phyloP scores from a whole-genome alignment of 1,284 basidiomycete species.

The Porogramme epimiltina region DNA sequence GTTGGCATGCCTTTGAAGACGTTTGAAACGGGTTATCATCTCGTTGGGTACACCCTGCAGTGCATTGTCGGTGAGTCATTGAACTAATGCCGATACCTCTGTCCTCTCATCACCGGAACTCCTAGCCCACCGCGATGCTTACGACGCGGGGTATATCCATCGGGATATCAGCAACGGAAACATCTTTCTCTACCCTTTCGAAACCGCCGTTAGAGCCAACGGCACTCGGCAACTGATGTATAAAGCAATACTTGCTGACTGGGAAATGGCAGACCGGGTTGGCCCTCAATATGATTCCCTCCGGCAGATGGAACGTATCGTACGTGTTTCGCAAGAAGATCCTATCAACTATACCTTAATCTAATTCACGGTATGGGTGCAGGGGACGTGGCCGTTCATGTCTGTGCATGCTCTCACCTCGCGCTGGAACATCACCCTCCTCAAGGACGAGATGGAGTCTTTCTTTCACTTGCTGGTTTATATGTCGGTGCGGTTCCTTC shows the following conservation, averaged over 20 bases:
- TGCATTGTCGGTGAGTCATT: background rate
- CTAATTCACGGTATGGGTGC: slow-evolving; percentile 5
- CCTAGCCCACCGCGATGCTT: slow-evolving; percentile 10
- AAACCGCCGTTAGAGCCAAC: background rate
- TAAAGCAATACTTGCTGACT: slow-evolving; percentile 8
- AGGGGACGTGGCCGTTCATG: slow-evolving; percentile 22
- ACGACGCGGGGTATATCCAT: slow-evolving; percentile 5
- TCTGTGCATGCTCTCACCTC: slow-evolving; percentile 3
- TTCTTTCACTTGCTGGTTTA: slow-evolving; percentile 15
- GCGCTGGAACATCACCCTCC: background rate
- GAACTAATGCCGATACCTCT: background rate
- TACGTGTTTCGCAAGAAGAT: too few species aligned
- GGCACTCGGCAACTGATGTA: background rate
- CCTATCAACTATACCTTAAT: background rate
- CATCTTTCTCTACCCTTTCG: slow-evolving; percentile 3
- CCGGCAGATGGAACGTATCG: too few species aligned
- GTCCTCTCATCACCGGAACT: background rate
- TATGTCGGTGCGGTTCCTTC: slow-evolving; percentile 10
- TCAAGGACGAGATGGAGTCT: slow-evolving; percentile 17
- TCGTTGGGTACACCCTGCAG: background rate
- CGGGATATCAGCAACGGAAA: slow-evolving; percentile 16
- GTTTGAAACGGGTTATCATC: slow-evolving; percentile 1
- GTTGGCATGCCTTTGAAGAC: slow-evolving; percentile 17
- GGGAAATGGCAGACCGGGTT: slow-evolving; percentile 14
- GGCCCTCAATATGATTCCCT: too few species aligned